Evolutionary conservation across 2,329 filamentous ascomycete genomes (phyloP), one percentile per base, ranked within the genome.

Genomic region (Aspergillus aculeatus): DNA sequence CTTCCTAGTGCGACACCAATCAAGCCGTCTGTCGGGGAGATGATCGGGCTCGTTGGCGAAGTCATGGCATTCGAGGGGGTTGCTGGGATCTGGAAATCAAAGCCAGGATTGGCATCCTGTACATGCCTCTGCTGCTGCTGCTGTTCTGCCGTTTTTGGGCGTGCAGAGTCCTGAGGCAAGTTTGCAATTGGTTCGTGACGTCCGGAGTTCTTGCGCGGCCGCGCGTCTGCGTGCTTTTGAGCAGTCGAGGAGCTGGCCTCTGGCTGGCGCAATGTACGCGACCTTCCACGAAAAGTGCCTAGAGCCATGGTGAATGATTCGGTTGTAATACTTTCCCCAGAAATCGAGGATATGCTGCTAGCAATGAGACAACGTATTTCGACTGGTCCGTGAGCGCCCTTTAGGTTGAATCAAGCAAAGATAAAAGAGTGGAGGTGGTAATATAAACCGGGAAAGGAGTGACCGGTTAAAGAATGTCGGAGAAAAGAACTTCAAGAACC

Each of bases 1-100:
- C 89, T 92, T 32, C 89, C 89, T 58, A 92, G 76, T 1, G 89
- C 89, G 82, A 92, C 87, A 10, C 90, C 90, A 62, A 92, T 92
- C 66, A 79, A 81, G 62, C 78, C 76, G 49, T 80, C 78, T 7
- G 77, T 75, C 7, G 60, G 60, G 32, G 65, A 62, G 38, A 62
- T 59, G 21, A 66, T 64, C 12, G 63, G 58, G 7, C 50, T 54
- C 3, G 61, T 54, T 3, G 61, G 63, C 0, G 62, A 60, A n/a
- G 61, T 60, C 7, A 71, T 54, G 0, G 61, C 64, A 51, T 70
- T 68, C 21, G 68, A 62, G 3, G 70, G 69, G 4, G 70, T 71
- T 14, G 64, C 61, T 1, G 68, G 68, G 24, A 74, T 62, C 21
- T 62, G 65, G 58, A 75, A 75, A 56, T 76, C 72, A 56, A 75